These are phyloP conservation scores for Candida orba DNA, from an alignment of 805 yeast species.

Conservation along the genomic window DNA sequence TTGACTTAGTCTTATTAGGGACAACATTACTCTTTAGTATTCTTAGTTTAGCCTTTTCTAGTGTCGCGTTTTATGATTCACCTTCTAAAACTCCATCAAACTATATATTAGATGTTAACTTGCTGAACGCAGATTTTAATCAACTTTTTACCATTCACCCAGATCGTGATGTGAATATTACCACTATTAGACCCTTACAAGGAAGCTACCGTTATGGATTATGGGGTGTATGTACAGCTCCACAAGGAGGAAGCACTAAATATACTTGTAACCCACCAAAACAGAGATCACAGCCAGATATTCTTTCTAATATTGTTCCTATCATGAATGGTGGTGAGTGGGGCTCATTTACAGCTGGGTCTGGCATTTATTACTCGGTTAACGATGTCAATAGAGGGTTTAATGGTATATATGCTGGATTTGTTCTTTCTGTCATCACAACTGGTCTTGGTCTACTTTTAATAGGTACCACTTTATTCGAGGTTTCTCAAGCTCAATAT, in stretches of 20 bases:
- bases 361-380: neutral
- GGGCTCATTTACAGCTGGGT: too few species aligned
- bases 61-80: neutral
- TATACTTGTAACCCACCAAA: neutral
- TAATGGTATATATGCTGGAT: conserved; percentile 2
- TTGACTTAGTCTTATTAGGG: too few species aligned
- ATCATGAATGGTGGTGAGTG: too few species aligned
- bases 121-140: neutral
- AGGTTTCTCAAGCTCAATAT: neutral
- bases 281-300: neutral
- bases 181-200: neutral
- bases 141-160: neutral
- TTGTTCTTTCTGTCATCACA: neutral
- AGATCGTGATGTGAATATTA: neutral
- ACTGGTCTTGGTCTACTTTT: neutral
- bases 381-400: neutral
- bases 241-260: neutral
- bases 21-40: neutral
- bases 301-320: neutral
- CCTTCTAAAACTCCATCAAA: neutral
- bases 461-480: neutral
- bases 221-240: conserved; percentile 3
- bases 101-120: neutral
- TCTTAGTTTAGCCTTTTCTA: neutral
- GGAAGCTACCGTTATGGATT: conserved; percentile 1